Base-by-base conservation (phyloP, 805 yeast genomes). In the Hanseniaspora jakobsenii region DNA sequence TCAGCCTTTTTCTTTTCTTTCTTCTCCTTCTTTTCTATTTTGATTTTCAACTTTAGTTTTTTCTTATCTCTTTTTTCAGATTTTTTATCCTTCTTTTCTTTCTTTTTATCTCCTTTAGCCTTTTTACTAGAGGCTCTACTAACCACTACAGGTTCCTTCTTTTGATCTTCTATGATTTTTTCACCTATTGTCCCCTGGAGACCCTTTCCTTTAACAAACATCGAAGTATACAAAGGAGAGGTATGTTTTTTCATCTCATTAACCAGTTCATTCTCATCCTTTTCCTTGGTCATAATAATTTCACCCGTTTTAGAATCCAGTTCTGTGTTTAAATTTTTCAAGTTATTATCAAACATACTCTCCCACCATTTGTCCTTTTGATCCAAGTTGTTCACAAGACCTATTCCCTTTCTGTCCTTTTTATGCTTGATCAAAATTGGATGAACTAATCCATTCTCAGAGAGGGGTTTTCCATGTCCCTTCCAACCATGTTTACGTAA, bases 281-380 rank as follows among this genome's bases (percentile, higher is more conserved):
- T 66, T 9, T 26, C 27, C 14, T 39, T 46, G 53, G 82, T 78
- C 7, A 66, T 58, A 0, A 82, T 68, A 1, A 65, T 65, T 4
- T 55, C 57, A 3, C 55, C 62, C 13, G 54, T 58, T 4, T 44
- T 50, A 2, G 53, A 47, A 16, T 43, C 52, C 13, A 48, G 49
- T 17, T 51, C 59, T 6, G 84, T 83, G 47, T 82, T 85, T 40
- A 91, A 59, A 7, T 75, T 72, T 56, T 84, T 83, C 51, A 89
- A 69, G 52, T 86, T 95, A 1, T 95, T 95, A 61, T 89, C 96
- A 64, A 91, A 91, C 36, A 89, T 67, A 51, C 83, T 71, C 52
- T 89, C 98, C 98, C 98, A 89, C 98, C 98, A 89, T 36, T 84
- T 80, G 51, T 83, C 94, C 13, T 78, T 73, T 52, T 84, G 91